Evolutionary conservation across 805 yeast genomes (phyloP).

Genomic region (Cyberlindnera suaveolens): DNA sequence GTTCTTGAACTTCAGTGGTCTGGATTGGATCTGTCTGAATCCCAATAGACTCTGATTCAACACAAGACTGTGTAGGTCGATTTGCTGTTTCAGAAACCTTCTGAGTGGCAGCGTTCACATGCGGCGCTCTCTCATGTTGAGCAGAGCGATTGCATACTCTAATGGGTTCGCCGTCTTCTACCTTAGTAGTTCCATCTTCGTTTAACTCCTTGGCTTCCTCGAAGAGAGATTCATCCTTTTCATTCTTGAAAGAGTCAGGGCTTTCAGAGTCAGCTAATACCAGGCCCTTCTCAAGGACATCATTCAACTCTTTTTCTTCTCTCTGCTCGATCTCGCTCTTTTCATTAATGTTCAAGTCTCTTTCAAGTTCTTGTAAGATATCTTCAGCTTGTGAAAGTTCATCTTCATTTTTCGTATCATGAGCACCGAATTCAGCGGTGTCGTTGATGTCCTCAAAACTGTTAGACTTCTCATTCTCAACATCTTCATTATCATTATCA

Average conservation of each 20-base stretch:
- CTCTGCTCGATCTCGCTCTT: not conserved
- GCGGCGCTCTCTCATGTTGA: not conserved
- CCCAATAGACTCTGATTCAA: not conserved
- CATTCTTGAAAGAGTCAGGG: slow-evolving; percentile 6
- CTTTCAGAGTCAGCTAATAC: not conserved
- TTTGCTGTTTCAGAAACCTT: not conserved
- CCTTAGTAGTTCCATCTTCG: slow-evolving; percentile 6
- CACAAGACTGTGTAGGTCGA: slow-evolving; percentile 1
- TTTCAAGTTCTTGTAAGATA: not conserved
- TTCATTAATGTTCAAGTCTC: not conserved
- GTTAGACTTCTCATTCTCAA: not conserved
- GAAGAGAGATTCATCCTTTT: slow-evolving; percentile 11
- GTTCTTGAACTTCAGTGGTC: slow-evolving; percentile 1
- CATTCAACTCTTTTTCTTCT: slow-evolving; percentile 1
- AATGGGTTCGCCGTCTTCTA: too few species aligned
- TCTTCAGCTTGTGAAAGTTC: not conserved
- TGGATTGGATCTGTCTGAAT: slow-evolving; percentile 15
- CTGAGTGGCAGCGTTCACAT: not conserved
- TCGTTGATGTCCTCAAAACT: not conserved
- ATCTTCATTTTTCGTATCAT: not conserved
- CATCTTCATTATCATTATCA: slow-evolving; percentile 1
- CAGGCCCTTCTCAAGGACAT: slow-evolving; percentile 3
- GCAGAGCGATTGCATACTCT: too few species aligned
- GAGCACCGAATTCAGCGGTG: not conserved
- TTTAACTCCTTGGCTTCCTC: slow-evolving; percentile 8